Percentiles rank a stretch among this genome's conserved stretches.
phyloP scores from a whole-genome alignment of 2,329 filamentous ascomycete genomes.

The Endocalyx cinctus region DNA sequence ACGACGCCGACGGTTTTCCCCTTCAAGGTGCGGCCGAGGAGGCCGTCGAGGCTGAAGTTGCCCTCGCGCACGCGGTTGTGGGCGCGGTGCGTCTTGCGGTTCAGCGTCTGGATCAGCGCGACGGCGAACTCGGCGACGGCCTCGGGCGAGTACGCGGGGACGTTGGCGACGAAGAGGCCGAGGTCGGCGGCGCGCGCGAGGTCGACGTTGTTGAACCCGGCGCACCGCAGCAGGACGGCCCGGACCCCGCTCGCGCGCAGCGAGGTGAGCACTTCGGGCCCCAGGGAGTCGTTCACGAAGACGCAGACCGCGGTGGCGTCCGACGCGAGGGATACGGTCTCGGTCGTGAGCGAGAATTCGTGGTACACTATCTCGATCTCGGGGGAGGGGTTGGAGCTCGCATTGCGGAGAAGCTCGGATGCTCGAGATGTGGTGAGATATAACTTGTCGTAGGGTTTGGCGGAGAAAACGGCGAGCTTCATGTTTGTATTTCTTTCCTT shows the following conservation, averaged over 20 bases:
- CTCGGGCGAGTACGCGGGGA: slow-evolving; percentile 65
- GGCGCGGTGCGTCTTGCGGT: slow-evolving; percentile 63
- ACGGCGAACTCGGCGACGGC: slow-evolving; percentile 67
- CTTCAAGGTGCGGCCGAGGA: slow-evolving; percentile 56
- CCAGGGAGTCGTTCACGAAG: slow-evolving; percentile 63
- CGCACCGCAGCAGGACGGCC: slow-evolving; percentile 61
- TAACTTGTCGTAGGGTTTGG: slow-evolving; percentile 58
- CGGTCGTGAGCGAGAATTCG: slow-evolving; percentile 49
- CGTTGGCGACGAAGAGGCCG: slow-evolving; percentile 59
- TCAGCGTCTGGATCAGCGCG: slow-evolving; percentile 62
- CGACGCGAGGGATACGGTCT: slow-evolving; percentile 51
- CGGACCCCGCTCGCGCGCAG: slow-evolving; percentile 47
- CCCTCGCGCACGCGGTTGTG: slow-evolving; percentile 65
- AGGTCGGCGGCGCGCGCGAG: slow-evolving; percentile 49
- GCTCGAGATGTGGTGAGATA: slow-evolving; percentile 44
- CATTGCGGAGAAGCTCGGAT: slow-evolving; percentile 26
- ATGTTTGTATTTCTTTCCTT: too few relatives aligned
- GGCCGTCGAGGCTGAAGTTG: slow-evolving; percentile 62
- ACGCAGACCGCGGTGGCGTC: slow-evolving; percentile 57
- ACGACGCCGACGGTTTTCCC: slow-evolving; percentile 64
- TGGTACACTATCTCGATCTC: slow-evolving; percentile 51
- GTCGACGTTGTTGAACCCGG: slow-evolving; percentile 65
- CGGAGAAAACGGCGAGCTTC: slow-evolving; percentile 59
- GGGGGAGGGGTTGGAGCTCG: too few relatives aligned
- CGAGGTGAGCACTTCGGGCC: slow-evolving; percentile 43